Evolutionary conservation across 768 basidiomycete genomes (phyloP).

Genomic region (Phanerochaete carnosa): DNA sequence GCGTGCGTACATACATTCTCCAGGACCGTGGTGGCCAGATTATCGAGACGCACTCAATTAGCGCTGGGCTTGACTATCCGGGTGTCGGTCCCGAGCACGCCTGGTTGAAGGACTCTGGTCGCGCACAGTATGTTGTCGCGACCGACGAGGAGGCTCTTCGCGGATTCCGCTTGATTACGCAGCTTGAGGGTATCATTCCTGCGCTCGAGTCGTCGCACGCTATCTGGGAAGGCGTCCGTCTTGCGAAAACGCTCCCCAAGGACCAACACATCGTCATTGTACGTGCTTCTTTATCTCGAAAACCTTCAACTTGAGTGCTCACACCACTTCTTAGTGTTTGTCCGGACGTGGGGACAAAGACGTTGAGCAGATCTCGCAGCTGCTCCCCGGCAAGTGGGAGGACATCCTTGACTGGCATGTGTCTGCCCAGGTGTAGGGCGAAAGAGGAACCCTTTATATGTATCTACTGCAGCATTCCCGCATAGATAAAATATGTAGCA

Average conservation of each 20-base stretch:
- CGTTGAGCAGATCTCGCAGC: conserved; percentile 92
- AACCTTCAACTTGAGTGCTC: conserved; percentile 8
- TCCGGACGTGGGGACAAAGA: conserved; percentile 98
- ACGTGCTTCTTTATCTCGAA: conserved; percentile 33
- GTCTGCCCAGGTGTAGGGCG: conserved; percentile 24
- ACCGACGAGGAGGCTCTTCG: conserved; percentile 93
- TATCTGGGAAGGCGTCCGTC: conserved; percentile 85
- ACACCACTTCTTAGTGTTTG: conserved; percentile 56
- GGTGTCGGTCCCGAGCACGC: conserved; percentile 98
- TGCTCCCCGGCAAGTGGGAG: conserved; percentile 92
- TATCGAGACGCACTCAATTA: conserved; percentile 95
- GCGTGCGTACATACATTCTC: conserved; percentile 92
- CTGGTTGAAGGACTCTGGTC: conserved; percentile 91
- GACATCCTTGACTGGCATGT: conserved; percentile 93
- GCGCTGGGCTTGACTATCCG: conserved; percentile 94
- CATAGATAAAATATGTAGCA: not conserved
- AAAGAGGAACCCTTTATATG: not conserved
- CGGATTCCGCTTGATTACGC: conserved; percentile 89
- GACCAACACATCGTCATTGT: conserved; percentile 90
- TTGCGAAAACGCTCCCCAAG: conserved; percentile 81
- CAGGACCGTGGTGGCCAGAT: conserved; percentile 91
- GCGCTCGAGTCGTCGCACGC: conserved; percentile 96
- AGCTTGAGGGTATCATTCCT: conserved; percentile 96
- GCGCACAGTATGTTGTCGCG: conserved; percentile 91
- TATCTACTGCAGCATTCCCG: not conserved